These are phyloP conservation scores for Yamadazyma atlantica DNA, from an alignment of 1,139 yeast species.

Conservation along the genomic window DNA sequence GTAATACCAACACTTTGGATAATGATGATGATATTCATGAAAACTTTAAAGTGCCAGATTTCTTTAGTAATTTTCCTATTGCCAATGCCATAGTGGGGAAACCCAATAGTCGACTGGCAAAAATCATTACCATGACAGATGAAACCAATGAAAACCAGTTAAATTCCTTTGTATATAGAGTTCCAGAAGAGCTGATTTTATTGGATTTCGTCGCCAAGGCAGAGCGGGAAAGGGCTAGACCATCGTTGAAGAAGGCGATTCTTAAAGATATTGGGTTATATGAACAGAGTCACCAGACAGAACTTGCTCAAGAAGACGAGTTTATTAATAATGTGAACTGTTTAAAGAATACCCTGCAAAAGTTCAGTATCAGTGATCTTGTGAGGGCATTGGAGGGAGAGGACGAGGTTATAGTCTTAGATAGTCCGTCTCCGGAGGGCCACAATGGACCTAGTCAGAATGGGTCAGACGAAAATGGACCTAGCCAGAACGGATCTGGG, in stretches of 20 bases:
- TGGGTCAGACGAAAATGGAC: no score
- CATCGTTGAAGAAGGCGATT: constrained; percentile 24
- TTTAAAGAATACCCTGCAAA: constrained; percentile 11
- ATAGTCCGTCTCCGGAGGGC: no score
- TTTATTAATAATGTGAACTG: constrained; percentile 26
- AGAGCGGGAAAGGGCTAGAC: constrained; percentile 26
- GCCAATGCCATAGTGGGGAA: constrained; percentile 51
- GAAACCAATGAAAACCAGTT: constrained; percentile 21
- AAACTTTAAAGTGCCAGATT: constrained; percentile 40
- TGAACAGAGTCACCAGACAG: constrained; percentile 20
- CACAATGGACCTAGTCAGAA: no score
- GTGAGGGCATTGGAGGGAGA: constrained; percentile 18
- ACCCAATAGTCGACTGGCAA: constrained; percentile 24
- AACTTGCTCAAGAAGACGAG: constrained; percentile 22
- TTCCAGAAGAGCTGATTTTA: constrained; percentile 72
- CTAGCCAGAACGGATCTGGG: no score
- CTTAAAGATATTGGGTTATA: constrained; percentile 25
- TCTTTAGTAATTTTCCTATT: constrained; percentile 37
- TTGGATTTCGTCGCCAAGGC: constrained; percentile 67
- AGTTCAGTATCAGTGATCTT: constrained; percentile 28
- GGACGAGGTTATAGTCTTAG: constrained; percentile 54
- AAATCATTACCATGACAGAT: constrained; percentile 37
- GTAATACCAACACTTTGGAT: constrained; percentile 17
- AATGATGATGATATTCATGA: constrained; percentile 24
- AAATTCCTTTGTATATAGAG: constrained; percentile 52